Evolutionary conservation across 306 rosid genomes (phyloP).

Genomic region (Adenanthera pavonina): DNA sequence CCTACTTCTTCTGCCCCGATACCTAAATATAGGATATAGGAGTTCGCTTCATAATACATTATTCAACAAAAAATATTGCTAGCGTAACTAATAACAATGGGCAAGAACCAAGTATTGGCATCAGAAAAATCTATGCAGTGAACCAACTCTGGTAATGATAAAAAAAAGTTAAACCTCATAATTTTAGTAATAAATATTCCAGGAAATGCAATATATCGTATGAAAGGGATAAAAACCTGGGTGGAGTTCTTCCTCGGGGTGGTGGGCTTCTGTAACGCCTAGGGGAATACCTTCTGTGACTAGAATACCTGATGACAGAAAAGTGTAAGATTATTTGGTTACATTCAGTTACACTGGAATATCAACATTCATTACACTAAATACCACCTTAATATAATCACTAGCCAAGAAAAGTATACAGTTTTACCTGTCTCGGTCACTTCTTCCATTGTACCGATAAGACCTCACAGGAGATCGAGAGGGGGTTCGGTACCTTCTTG

Average conservation of each 20-base stretch:
- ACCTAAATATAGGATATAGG: constrained; percentile 52
- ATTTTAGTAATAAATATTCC: not conserved
- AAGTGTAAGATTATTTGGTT: not conserved
- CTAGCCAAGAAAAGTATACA: not conserved
- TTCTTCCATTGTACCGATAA: constrained; percentile 85
- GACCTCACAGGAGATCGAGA: constrained; percentile 88
- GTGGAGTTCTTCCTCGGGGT: constrained; percentile 83
- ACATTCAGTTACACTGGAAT: not conserved
- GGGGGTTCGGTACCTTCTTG: constrained; percentile 92
- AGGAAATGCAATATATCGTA: not conserved
- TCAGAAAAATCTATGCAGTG: not conserved
- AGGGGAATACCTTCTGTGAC: constrained; percentile 87
- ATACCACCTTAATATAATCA: not conserved
- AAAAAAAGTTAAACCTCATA: constrained; percentile 4
- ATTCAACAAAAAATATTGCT: not conserved
- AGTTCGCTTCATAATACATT: constrained; percentile 18
- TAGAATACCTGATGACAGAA: constrained; percentile 60
- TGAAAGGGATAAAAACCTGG: constrained; percentile 57
- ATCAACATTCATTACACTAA: not conserved
- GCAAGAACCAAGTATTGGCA: not conserved
- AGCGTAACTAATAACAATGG: not conserved
- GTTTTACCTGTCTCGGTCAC: constrained; percentile 80
- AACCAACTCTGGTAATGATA: not conserved
- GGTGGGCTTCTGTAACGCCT: constrained; percentile 94
- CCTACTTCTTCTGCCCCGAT: constrained; percentile 87